These are phyloP conservation scores for Pseudevernia furfuracea DNA, from an alignment of 495 filamentous ascomycete genomes.

Conservation along the genomic window DNA sequence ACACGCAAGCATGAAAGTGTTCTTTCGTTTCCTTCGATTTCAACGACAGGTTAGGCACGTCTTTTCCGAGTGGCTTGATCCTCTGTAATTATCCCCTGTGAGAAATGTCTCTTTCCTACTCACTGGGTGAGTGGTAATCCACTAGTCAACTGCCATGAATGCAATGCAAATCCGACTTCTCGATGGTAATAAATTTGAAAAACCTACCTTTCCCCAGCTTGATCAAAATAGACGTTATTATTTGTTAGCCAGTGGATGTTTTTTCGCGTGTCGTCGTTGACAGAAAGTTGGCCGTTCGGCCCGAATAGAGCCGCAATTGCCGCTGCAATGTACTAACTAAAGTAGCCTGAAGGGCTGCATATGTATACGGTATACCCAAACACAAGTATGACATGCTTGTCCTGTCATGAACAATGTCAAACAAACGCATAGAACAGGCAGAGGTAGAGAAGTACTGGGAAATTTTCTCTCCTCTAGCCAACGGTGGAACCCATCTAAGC, in stretches of 20 bases:
- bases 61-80: neutral
- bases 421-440: constrained; percentile 81
- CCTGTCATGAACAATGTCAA: constrained; percentile 49
- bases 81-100: neutral
- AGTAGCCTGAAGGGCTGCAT: neutral
- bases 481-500: constrained; percentile 75
- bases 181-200: too few relatives aligned
- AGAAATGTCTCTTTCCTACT: neutral
- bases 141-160: neutral
- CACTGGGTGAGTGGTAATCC: neutral
- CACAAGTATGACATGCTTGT: neutral
- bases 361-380: too few relatives aligned
- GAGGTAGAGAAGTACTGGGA: constrained; percentile 99
- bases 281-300: neutral
- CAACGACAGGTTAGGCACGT: neutral
- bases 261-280: neutral
- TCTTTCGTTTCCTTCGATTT: too few relatives aligned
- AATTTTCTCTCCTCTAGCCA: constrained; percentile 78
- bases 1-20: neutral
- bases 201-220: neutral
- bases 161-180: too few relatives aligned
- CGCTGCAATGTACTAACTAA: too few relatives aligned
- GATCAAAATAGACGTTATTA: neutral
- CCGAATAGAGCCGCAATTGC: neutral
- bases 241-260: too few relatives aligned